Evolutionary conservation across 169 alveolate species (phyloP).

Genomic region (Plasmodium inui): DNA sequence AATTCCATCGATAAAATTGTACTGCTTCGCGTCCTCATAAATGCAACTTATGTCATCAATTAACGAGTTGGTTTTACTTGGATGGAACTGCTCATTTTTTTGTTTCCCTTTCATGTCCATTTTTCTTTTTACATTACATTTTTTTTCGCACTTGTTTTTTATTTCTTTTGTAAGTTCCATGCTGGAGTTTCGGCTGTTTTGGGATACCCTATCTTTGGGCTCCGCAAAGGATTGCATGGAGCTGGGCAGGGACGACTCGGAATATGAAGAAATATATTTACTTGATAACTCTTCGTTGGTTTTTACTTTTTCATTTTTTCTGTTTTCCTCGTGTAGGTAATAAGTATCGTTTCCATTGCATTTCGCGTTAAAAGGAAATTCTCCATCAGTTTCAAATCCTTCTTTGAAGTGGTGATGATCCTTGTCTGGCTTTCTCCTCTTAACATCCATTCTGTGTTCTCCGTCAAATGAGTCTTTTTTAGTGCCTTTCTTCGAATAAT

Average conservation of each 20-base stretch:
- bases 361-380: background rate
- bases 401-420: background rate
- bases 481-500: background rate
- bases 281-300: conserved; percentile 25
- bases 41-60: conserved; percentile 7
- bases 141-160: background rate
- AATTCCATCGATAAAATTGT: background rate
- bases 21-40: background rate
- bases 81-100: background rate
- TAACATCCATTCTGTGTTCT: background rate
- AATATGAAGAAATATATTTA: conserved; percentile 33
- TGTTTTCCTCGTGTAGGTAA: background rate
- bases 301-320: conserved; percentile 11
- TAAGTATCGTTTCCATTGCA: background rate
- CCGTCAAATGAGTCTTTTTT: background rate
- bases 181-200: background rate
- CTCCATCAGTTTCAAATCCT: background rate
- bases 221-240: background rate
- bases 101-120: background rate
- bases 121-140: background rate
- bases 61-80: background rate
- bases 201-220: background rate
- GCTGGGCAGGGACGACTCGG: background rate
- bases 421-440: background rate
- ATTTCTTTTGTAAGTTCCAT: background rate